Conservation (phyloP, 2,329 filamentous ascomycete genomes). For the Beauveria brongniartii region DNA sequence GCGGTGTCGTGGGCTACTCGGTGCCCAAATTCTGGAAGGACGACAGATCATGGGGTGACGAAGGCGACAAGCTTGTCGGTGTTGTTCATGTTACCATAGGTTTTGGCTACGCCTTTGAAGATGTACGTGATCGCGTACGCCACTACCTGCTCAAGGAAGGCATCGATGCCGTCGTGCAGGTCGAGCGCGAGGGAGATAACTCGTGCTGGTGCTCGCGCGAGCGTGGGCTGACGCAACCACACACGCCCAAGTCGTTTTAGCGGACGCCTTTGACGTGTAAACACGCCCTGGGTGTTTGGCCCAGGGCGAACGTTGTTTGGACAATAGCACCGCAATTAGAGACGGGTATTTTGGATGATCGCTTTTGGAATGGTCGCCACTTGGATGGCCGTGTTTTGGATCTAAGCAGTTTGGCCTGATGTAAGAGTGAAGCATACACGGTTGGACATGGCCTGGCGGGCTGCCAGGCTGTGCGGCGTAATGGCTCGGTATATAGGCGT, state of each 20-base stretch:
- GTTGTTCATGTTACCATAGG: constrained; percentile 80
- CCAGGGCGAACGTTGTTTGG: constrained; percentile 5
- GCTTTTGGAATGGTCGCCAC: background rate
- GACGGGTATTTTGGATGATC: constrained; percentile 4
- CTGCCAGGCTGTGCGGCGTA: background rate
- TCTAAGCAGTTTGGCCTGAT: background rate
- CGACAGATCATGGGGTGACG: constrained; percentile 45
- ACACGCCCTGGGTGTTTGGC: background rate
- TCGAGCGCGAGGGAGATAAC: constrained; percentile 72
- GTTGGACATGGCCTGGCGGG: background rate
- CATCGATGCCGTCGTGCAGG: constrained; percentile 79
- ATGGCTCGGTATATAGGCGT: background rate
- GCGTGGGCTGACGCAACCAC: constrained; percentile 22
- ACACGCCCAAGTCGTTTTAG: constrained; percentile 28
- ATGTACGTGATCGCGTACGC: constrained; percentile 70
- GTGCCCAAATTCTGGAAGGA: constrained; percentile 92
- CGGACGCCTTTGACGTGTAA: constrained; percentile 5
- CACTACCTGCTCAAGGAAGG: constrained; percentile 62
- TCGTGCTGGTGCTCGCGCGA: constrained; percentile 49
- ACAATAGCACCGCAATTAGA: constrained; percentile 6
- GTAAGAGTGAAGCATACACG: background rate
- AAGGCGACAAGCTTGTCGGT: constrained; percentile 56
- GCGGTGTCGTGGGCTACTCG: constrained; percentile 78
- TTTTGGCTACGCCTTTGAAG: constrained; percentile 65
- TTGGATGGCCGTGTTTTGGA: background rate